Evolutionary conservation across 1,139 yeast genomes (phyloP).

Genomic region (Entelexis paramagnoliae): DNA sequence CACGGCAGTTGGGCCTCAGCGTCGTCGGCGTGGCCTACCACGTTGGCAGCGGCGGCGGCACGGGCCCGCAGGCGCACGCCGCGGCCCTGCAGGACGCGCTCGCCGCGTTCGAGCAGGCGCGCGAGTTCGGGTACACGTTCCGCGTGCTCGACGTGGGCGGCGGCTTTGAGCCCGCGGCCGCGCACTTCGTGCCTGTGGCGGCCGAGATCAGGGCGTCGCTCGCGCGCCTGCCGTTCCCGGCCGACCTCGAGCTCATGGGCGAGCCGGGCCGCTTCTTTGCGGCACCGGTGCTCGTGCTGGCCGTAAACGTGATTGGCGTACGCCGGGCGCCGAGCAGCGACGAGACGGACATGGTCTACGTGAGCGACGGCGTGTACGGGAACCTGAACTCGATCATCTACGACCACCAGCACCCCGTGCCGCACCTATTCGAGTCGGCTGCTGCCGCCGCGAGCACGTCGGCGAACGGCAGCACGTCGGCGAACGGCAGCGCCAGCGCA

Average conservation of each 20-base stretch:
- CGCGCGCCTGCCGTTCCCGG: constrained; percentile 27
- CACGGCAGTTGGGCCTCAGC: constrained; percentile 50
- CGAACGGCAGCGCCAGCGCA: too few species aligned
- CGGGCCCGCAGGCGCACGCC: constrained; percentile 59
- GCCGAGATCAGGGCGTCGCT: constrained; percentile 48
- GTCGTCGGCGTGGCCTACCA: constrained; percentile 89
- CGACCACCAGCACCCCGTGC: constrained; percentile 78
- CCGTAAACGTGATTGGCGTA: constrained; percentile 74
- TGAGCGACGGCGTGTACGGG: constrained; percentile 94
- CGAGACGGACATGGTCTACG: constrained; percentile 45
- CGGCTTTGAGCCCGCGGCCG: constrained; percentile 62
- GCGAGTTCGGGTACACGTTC: constrained; percentile 38
- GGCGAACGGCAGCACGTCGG: too few species aligned
- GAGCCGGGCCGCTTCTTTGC: constrained; percentile 94
- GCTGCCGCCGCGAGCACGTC: too few species aligned
- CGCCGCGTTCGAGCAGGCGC: constrained; percentile 54
- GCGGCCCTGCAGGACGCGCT: constrained; percentile 66
- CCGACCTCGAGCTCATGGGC: constrained; percentile 43
- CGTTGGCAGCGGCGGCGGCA: constrained; percentile 85
- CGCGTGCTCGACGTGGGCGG: constrained; percentile 80
- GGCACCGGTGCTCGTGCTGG: constrained; percentile 76
- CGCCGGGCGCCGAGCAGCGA: constrained; percentile 35
- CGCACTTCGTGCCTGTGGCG: constrained; percentile 49
- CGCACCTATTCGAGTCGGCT: constrained; percentile 49
- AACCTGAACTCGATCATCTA: constrained; percentile 86